These are phyloP conservation scores for Exophiala viscosa DNA, from an alignment of 2,329 filamentous ascomycete species.

Conservation along the genomic window DNA sequence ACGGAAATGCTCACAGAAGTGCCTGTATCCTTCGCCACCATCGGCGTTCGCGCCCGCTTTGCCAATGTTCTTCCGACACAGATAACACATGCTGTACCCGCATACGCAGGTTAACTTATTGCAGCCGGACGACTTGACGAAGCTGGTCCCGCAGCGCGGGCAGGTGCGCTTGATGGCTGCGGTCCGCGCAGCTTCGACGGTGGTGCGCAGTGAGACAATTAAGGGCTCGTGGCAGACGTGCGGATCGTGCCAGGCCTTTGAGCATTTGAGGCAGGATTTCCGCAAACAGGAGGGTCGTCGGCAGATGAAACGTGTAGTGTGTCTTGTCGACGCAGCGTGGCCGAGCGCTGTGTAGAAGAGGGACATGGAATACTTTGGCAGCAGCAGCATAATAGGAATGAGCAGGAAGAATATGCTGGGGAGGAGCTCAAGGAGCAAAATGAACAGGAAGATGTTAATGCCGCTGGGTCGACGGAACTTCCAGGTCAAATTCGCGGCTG, in stretches of 20 bases:
- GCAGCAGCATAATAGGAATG: slow-evolving; percentile 50
- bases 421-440: slow-evolving; percentile 44
- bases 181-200: slow-evolving; percentile 89
- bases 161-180: slow-evolving; percentile 93
- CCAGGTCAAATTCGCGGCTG: slow-evolving; percentile 50
- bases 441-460: slow-evolving; percentile 48
- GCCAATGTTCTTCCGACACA: slow-evolving; percentile 65
- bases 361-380: slow-evolving; percentile 51
- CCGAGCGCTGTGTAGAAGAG: slow-evolving; percentile 56
- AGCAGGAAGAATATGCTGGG: slow-evolving; percentile 53
- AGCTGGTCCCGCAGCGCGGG: slow-evolving; percentile 82
- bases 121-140: slow-evolving; percentile 90
- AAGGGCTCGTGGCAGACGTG: slow-evolving; percentile 87
- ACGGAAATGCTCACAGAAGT: slow-evolving; percentile 95
- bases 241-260: slow-evolving; percentile 78
- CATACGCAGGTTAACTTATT: slow-evolving; percentile 96
- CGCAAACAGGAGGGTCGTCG: slow-evolving; percentile 64
- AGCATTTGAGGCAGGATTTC: slow-evolving; percentile 75
- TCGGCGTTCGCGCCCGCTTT: slow-evolving; percentile 24
- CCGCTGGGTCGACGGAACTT: slow-evolving; percentile 56
- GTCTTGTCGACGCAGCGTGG: slow-evolving; percentile 66
- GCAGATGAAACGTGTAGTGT: slow-evolving; percentile 75
- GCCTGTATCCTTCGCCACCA: slow-evolving; percentile 69
- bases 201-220: slow-evolving; percentile 75
- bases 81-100: slow-evolving; percentile 97